Percentiles rank a stretch among this genome's conserved stretches.
These are phyloP conservation scores for Phlebiopsis gigantea DNA, from an alignment of 768 basidiomycete species.

Conservation along the genomic window DNA sequence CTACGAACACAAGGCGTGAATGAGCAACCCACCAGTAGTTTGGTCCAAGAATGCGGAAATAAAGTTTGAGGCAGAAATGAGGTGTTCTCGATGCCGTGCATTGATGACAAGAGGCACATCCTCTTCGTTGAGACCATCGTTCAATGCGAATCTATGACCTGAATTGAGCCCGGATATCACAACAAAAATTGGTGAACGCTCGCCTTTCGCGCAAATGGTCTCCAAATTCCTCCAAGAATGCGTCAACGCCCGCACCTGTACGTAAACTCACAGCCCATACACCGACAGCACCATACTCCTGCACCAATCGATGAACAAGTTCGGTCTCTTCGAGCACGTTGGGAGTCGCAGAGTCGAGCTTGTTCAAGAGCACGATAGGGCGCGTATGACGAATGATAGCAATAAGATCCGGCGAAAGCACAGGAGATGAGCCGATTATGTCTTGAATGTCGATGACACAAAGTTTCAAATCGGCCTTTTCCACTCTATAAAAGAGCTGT, in stretches of 20 bases:
- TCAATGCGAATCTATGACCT: conserved; percentile 8
- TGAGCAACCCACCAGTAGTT: conserved; percentile 25
- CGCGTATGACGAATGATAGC: background rate
- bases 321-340: background rate
- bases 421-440: background rate
- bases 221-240: conserved; percentile 46
- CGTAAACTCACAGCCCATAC: conserved; percentile 63
- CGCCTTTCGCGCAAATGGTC: background rate
- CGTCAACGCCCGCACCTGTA: conserved; percentile 48
- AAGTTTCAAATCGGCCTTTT: conserved; percentile 64
- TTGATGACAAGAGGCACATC: conserved; percentile 67
- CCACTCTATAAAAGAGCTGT: conserved; percentile 42
- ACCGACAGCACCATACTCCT: background rate
- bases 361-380: conserved; percentile 67
- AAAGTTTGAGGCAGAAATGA: conserved; percentile 58
- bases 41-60: conserved; percentile 56
- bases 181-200: background rate
- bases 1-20: background rate
- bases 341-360: conserved; percentile 50
- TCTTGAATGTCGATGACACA: conserved; percentile 49
- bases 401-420: background rate
- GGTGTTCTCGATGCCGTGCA: conserved; percentile 71
- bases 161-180: background rate
- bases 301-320: background rate
- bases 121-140: background rate